Percentiles rank a stretch among this genome's conserved stretches.
These are phyloP conservation scores for Nakazawaea populi DNA, from an alignment of 805 yeast species.

Conservation along the genomic window DNA sequence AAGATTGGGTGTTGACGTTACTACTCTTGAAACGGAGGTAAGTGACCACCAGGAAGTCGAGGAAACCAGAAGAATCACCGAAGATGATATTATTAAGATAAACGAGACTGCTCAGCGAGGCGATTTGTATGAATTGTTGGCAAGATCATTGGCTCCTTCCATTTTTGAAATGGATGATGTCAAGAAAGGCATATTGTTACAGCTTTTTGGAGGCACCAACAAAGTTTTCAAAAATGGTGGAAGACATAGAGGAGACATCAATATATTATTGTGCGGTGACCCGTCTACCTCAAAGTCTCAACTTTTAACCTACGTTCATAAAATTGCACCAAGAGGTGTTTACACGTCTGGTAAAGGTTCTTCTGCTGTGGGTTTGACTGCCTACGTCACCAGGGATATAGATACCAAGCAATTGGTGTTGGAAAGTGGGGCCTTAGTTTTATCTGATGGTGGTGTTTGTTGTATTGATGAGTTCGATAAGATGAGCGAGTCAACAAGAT, in stretches of 20 bases:
- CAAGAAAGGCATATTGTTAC: slow-evolving; percentile 88
- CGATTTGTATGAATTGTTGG: slow-evolving; percentile 79
- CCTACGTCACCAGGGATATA: slow-evolving; percentile 89
- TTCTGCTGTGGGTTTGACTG: slow-evolving; percentile 98
- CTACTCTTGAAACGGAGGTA: slow-evolving; percentile 58
- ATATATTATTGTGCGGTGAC: slow-evolving; percentile 90
- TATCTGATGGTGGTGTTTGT: slow-evolving; percentile 97
- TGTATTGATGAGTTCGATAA: slow-evolving; percentile 99
- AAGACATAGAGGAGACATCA: slow-evolving; percentile 92
- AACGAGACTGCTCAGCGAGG: slow-evolving; percentile 54
- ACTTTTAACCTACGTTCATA: slow-evolving; percentile 88
- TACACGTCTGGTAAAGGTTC: slow-evolving; percentile 99
- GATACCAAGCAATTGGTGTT: slow-evolving; percentile 91
- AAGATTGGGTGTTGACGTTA: slow-evolving; percentile 73
- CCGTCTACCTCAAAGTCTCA: slow-evolving; percentile 98
- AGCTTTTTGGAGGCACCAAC: slow-evolving; percentile 93
- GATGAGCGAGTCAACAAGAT: slow-evolving; percentile 91
- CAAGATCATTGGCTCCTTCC: slow-evolving; percentile 95
- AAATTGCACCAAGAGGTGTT: slow-evolving; percentile 96
- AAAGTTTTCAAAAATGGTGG: slow-evolving; percentile 88
- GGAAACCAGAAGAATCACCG: slow-evolving; percentile 64
- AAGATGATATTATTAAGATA: slow-evolving; percentile 64
- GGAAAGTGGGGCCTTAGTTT: slow-evolving; percentile 93
- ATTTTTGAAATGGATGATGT: slow-evolving; percentile 95
- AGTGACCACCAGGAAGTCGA: slow-evolving; percentile 67